Conservation (phyloP, 805 yeast species). For the Suhomyces pyralidae region DNA sequence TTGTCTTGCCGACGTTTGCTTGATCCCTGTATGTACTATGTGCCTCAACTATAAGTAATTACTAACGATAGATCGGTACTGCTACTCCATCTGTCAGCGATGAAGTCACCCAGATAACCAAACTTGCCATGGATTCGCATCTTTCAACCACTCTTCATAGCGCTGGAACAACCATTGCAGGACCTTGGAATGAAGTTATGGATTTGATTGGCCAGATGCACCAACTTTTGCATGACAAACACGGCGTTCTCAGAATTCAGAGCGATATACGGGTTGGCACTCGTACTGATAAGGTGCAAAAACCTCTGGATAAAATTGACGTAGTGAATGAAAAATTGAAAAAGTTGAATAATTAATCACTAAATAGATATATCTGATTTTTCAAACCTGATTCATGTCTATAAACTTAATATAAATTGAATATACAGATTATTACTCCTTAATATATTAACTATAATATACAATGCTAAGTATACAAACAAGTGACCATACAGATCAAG, state of each 20-base stretch:
- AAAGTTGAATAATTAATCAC: background rate
- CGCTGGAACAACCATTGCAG: constrained; percentile 90
- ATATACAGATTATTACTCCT: too few relatives aligned
- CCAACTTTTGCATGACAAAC: constrained; percentile 57
- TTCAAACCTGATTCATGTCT: too few relatives aligned
- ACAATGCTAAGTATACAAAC: background rate
- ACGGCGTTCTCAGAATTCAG: constrained; percentile 77
- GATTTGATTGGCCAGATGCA: constrained; percentile 75
- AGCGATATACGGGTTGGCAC: constrained; percentile 87
- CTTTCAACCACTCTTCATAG: constrained; percentile 74
- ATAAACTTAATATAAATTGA: too few relatives aligned
- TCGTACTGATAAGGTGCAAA: constrained; percentile 69
- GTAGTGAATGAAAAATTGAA: constrained; percentile 53
- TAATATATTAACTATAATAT: background rate
- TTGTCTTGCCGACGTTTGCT: constrained; percentile 83
- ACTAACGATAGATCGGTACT: constrained; percentile 62
- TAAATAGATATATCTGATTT: too few relatives aligned
- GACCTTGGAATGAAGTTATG: constrained; percentile 91
- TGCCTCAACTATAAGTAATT: background rate
- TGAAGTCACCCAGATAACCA: constrained; percentile 70
- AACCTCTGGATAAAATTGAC: constrained; percentile 69
- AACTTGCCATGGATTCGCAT: constrained; percentile 57
- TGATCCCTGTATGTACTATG: constrained; percentile 62
- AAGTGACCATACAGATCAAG: background rate
- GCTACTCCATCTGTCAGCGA: constrained; percentile 74